Percentiles rank a stretch among this genome's conserved stretches.
Evolutionary conservation across 116 monocot species (phyloP).

Genomic region (Cymodocea nodosa): DNA sequence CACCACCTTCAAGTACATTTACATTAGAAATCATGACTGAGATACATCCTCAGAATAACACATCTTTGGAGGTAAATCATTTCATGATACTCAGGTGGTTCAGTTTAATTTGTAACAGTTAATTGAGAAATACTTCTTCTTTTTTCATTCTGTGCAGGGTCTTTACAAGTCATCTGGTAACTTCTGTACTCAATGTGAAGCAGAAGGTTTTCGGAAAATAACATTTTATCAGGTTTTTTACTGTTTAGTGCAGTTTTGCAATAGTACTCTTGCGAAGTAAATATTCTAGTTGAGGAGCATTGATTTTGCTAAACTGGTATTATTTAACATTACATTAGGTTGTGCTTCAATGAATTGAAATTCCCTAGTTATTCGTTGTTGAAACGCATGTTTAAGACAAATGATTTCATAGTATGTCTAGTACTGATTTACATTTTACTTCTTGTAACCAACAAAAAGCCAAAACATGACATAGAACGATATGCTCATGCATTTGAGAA

Average conservation of each 20-base stretch:
- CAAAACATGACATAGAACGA: too few relatives aligned
- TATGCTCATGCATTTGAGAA: too few relatives aligned
- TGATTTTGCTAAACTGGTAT: too few relatives aligned
- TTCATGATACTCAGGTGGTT: background rate
- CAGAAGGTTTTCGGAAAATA: conserved; percentile 96
- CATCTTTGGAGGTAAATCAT: conserved; percentile 78
- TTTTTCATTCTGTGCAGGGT: conserved; percentile 41
- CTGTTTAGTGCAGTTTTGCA: too few relatives aligned
- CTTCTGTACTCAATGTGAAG: conserved; percentile 98
- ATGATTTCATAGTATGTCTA: too few relatives aligned
- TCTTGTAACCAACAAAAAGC: too few relatives aligned
- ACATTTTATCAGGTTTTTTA: conserved; percentile 82
- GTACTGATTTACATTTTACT: too few relatives aligned
- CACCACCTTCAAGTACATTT: conserved; percentile 55
- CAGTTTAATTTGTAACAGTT: background rate
- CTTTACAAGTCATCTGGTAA: conserved; percentile 80
- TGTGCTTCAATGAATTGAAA: too few relatives aligned
- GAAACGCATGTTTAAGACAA: too few relatives aligned
- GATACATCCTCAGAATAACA: conserved; percentile 86
- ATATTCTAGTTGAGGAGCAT: too few relatives aligned
- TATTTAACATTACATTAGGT: too few relatives aligned
- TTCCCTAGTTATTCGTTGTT: too few relatives aligned
- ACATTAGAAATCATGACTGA: conserved; percentile 84
- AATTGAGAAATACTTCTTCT: background rate
- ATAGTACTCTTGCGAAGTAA: background rate